Percentiles rank a stretch among this genome's conserved stretches.
phyloP scores from a whole-genome alignment of 2,329 filamentous ascomycete genomes.

The Ceratocystis destructans region DNA sequence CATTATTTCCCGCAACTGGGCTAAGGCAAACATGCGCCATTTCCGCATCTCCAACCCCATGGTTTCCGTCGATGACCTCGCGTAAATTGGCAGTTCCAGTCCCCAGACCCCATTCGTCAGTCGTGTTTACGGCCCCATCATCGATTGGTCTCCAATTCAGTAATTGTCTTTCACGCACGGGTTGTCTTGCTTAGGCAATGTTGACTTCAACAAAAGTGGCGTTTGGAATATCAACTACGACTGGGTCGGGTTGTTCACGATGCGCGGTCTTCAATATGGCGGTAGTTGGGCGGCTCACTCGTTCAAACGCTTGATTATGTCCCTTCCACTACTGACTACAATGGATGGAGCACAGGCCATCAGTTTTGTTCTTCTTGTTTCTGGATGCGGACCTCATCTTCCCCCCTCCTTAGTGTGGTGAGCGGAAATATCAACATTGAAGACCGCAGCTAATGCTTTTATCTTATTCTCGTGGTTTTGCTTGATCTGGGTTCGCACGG shows the following conservation, averaged over 20 bases:
- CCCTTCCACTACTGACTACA: not conserved
- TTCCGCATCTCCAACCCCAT: constrained; percentile 42
- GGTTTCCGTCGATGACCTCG: constrained; percentile 37
- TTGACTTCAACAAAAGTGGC: not conserved
- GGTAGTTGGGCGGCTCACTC: not conserved
- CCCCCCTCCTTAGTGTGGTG: not conserved
- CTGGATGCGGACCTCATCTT: not conserved
- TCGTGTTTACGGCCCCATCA: not conserved
- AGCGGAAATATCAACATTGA: constrained; percentile 3
- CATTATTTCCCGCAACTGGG: constrained; percentile 48
- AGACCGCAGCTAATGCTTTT: constrained; percentile 18
- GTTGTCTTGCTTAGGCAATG: not conserved
- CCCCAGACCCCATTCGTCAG: not conserved
- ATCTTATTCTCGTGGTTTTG: constrained; percentile 17
- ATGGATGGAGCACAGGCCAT: constrained; percentile 1
- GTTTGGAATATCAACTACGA: constrained; percentile 7
- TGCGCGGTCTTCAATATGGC: constrained; percentile 6
- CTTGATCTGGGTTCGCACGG: constrained; percentile 18
- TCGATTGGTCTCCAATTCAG: not conserved
- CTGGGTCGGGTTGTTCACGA: constrained; percentile 8
- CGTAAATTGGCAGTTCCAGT: constrained; percentile 18
- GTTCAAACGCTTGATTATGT: not conserved
- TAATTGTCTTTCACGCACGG: not conserved
- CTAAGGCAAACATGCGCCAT: constrained; percentile 58
- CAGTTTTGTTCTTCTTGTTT: not conserved